Percentiles rank a stretch among this genome's conserved stretches.
Conservation (phyloP, 352 stramenopile genomes). For the Phytophthora fragariaefolia region DNA sequence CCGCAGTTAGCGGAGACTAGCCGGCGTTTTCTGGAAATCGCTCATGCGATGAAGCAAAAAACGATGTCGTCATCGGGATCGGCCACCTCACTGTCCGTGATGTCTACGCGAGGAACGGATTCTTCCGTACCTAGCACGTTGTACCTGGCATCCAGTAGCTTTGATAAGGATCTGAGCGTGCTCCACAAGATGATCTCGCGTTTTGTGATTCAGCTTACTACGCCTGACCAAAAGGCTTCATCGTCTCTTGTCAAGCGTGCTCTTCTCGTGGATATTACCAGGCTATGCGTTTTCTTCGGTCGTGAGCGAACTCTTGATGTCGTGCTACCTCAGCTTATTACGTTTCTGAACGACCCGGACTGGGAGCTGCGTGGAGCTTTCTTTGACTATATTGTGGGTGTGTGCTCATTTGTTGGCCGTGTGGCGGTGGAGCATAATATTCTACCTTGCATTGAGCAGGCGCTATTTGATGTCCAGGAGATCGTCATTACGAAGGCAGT, state of each 20-base stretch:
- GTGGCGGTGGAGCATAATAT: conserved; percentile 96
- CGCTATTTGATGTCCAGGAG: conserved; percentile 96
- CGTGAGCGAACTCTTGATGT: conserved; percentile 94
- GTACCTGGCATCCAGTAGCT: conserved; percentile 87
- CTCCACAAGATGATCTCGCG: conserved; percentile 94
- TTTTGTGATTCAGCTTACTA: conserved; percentile 95
- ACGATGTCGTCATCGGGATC: conserved; percentile 52
- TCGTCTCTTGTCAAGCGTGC: conserved; percentile 95
- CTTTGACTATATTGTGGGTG: conserved; percentile 94
- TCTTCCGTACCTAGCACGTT: conserved; percentile 31
- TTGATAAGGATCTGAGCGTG: conserved; percentile 92
- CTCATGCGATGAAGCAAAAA: conserved; percentile 86
- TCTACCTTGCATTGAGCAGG: conserved; percentile 97
- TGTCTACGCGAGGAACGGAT: conserved; percentile 47
- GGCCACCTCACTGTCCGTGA: conserved; percentile 44
- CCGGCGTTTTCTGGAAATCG: conserved; percentile 94
- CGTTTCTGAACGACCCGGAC: conserved; percentile 97
- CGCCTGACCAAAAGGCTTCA: conserved; percentile 86
- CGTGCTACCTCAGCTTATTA: conserved; percentile 96
- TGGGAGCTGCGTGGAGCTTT: conserved; percentile 89
- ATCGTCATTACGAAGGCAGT: conserved; percentile 95
- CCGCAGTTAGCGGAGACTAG: conserved; percentile 93
- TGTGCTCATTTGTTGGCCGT: conserved; percentile 95
- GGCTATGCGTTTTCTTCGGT: conserved; percentile 97
- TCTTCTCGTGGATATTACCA: conserved; percentile 94